These are phyloP conservation scores for Dacryopinax spathularia DNA, from an alignment of 768 basidiomycete genomes.

Conservation along the genomic window DNA sequence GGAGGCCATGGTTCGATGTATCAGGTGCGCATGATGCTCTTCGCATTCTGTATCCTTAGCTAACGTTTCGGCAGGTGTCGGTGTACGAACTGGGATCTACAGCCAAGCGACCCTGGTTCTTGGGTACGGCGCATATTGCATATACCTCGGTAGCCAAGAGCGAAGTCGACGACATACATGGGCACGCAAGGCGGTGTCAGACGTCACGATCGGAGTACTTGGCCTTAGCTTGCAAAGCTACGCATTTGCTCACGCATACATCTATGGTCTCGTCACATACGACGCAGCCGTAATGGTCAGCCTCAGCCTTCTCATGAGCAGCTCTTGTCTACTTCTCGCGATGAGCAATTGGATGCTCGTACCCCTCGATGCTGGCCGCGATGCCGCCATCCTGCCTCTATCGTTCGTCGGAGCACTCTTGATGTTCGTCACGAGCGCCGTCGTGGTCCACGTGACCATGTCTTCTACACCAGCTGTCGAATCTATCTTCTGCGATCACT, in stretches of 20 bases:
- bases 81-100: neutral
- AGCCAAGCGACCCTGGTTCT: neutral
- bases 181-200: neutral
- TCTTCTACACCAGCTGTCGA: neutral
- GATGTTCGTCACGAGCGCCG: neutral
- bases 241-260: neutral
- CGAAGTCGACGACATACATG: neutral
- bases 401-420: neutral
- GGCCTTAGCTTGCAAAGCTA: neutral
- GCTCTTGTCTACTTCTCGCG: neutral
- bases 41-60: too few species aligned
- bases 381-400: neutral
- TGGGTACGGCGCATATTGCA: neutral
- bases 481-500: neutral
- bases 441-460: neutral
- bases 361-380: neutral
- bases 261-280: neutral
- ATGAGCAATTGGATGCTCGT: neutral
- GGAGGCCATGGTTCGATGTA: neutral
- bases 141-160: neutral
- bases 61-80: neutral
- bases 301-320: neutral
- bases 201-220: neutral
- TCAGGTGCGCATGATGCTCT: neutral
- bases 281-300: neutral